Base-by-base conservation (phyloP, 2,329 filamentous ascomycete species). In the Colletotrichum tamarilloi region DNA sequence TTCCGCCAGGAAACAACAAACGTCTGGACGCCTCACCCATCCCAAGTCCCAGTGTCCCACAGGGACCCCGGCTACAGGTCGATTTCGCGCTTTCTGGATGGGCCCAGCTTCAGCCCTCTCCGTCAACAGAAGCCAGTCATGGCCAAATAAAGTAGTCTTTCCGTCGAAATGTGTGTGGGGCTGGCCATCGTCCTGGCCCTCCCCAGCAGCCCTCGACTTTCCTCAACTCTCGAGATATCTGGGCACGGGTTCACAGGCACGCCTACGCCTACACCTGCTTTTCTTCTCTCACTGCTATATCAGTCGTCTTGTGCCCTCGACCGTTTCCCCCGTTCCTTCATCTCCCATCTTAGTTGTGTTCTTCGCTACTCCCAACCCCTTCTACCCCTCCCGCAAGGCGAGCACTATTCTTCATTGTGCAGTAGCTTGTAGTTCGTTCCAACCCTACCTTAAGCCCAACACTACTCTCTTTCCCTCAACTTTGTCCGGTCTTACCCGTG, bases 51-150 rank as follows among this genome's bases (percentile, higher is more conserved):
- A 60, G 32, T 46, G 53, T 56, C 19, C 66, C 59, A 60, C 65
- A 46, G n/a, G n/a, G n/a, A 24, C 49, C 66, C 32, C 32, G 24
- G 19, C 42, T 19, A 22, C 12, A 24, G 16, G 32, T 26, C 52
- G 49, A 57, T 24, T 22, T 32, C 22, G 55, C 63, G 46, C 38
- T 24, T 42, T 58, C 28, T 68, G 52, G 64, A 68, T 60, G 49
- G 66, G 70, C 26, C 53, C 67, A 70, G 66, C 55, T 65, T 60
- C 70, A 65, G 70, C 66, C 59, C 59, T 64, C 66, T 73, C 59
- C 59, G 70, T 73, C 70, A 60, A 68, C 49, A 32, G 70, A 60
- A 60, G 24, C 59, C 65, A n/a, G 28, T 46, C 52, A 63, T 69
- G 49, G 59, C 14, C 49, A 24, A 46, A 60, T 42, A 60, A 60